Base-by-base conservation (phyloP, 306 rosid species). In the Calophaca sinica region DNA sequence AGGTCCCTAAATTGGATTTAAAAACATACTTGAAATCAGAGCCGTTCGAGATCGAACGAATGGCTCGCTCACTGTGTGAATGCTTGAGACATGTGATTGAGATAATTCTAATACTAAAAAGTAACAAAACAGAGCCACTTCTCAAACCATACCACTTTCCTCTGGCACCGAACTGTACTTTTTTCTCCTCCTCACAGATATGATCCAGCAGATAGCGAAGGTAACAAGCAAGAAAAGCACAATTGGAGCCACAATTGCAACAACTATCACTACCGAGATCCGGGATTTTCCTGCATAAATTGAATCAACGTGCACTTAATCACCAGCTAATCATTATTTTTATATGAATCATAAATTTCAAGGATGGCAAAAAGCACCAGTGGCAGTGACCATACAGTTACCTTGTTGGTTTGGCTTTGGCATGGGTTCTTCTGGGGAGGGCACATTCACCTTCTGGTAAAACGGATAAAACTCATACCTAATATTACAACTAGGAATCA, bases 161-260 rank as follows among this genome's bases (percentile, higher is more conserved):
- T 75, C 67, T 4, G 75, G 48, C 9, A 45, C 31, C 12, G 65
- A 10, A 13, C 6, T 15, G 36, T 26, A 3, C 8, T 70, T 78
- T 14, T 48, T 62, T 36, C 52, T 85, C 52, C 41, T 64, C 57
- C 35, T 81, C 59, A 31, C 41, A 9, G 31, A 50, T 4, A 50
- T 54, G 38, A 75, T 44, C 80, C 70, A 75, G 64, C 4, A 70
- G 70, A 20, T 66, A 32, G 39, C 0, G 36, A 65, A 14, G 48
- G 60, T 0, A 62, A 85, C 26, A 26, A 70, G 35, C 51, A 59
- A 15, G 20, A 29, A 3, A 66, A 62, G 0, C 76, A 71, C 70
- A 48, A 68, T 31, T 29, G 83, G 53, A 63, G 4, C 76, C n/a
- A 81, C 81, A 49, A 81, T 78, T 15, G 81, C 79, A 7, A 70